Base-by-base conservation (phyloP, 2,329 filamentous ascomycete genomes). In the Cladosporium sp. region DNA sequence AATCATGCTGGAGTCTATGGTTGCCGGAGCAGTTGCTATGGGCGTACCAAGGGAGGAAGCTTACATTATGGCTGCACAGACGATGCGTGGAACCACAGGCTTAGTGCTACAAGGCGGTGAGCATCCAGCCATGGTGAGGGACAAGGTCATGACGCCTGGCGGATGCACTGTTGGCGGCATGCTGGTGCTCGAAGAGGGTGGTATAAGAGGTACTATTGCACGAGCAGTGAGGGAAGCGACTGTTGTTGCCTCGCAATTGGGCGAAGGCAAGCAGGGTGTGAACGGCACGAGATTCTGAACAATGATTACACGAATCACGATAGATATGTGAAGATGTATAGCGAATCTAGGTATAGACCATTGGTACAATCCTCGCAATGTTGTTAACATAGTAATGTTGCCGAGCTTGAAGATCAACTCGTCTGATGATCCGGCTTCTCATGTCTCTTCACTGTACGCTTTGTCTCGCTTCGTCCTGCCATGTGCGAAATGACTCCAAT, bases 11-110 rank as follows among this genome's bases (percentile, higher is more conserved):
- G 89, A 93, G 73, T 87, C 87, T 6, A 81, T 88, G 45, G 84
- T 89, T 13, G 89, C 92, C 65, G 89, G 88, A 6, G 89, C 85
- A 3, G 87, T 93, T 1, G 88, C 89, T 13, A 90, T 91, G 85
- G 89, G 89, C 0, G 68, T 93, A 32, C 87, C 88, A 3, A 79
- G 88, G 48, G 82, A 80, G 2, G 88, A 91, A 68, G 89, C 89
- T 0, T 84, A 86, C 69, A 76, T 83, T 60, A 91, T 93, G 88
- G 88, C 88, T 24, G 86, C 88, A 1, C 89, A 93, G 77, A 85
- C 85, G 12, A 90, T 91, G 86, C 80, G 83, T 63, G 89, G 89
- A 20, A 84, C 87, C 0, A 86, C 88, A 0, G 84, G 82, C 0
- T 68, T 92, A 65, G 83, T 92, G 10, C 77, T 89, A 56, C 52